Evolutionary conservation across 2,329 filamentous ascomycete genomes (phyloP).

Genomic region (Aspergillus alliaceus): DNA sequence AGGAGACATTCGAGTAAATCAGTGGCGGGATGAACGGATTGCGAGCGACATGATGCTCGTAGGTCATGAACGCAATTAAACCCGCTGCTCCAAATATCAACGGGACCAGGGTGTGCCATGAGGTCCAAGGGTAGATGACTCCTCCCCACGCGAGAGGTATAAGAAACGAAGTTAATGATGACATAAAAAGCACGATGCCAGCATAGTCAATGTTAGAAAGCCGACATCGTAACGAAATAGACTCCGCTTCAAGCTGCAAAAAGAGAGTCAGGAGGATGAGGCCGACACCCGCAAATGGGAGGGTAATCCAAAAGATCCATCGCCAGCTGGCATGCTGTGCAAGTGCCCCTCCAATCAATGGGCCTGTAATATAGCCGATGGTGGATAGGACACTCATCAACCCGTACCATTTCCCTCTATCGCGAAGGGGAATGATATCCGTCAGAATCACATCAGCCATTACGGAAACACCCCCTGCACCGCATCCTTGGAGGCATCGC

Average conservation of each 20-base stretch:
- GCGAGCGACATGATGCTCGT: not conserved
- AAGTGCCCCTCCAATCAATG: slow-evolving; percentile 20
- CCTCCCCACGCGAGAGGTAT: slow-evolving; percentile 66
- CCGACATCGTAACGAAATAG: not conserved
- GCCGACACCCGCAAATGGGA: slow-evolving; percentile 20
- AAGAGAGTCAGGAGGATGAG: slow-evolving; percentile 36
- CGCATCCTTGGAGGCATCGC: slow-evolving; percentile 50
- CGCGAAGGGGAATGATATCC: slow-evolving; percentile 51
- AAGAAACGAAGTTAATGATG: slow-evolving; percentile 50
- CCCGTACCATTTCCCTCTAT: slow-evolving; percentile 47
- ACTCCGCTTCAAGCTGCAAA: slow-evolving; percentile 36
- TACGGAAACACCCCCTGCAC: slow-evolving; percentile 44
- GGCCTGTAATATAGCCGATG: slow-evolving; percentile 42
- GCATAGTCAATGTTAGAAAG: not conserved
- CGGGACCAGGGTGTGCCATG: slow-evolving; percentile 62
- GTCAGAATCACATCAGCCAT: slow-evolving; percentile 52
- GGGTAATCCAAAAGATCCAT: slow-evolving; percentile 29
- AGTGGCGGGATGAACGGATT: not conserved
- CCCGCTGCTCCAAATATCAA: slow-evolving; percentile 57
- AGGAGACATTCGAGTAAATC: not conserved
- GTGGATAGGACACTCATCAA: slow-evolving; percentile 41
- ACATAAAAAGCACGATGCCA: not conserved
- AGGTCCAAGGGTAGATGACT: slow-evolving; percentile 64
- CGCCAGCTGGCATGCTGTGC: slow-evolving; percentile 23
- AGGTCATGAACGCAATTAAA: slow-evolving; percentile 15